phyloP scores from a whole-genome alignment of 1,284 basidiomycete species.

The Ceratobasidium sp. region DNA sequence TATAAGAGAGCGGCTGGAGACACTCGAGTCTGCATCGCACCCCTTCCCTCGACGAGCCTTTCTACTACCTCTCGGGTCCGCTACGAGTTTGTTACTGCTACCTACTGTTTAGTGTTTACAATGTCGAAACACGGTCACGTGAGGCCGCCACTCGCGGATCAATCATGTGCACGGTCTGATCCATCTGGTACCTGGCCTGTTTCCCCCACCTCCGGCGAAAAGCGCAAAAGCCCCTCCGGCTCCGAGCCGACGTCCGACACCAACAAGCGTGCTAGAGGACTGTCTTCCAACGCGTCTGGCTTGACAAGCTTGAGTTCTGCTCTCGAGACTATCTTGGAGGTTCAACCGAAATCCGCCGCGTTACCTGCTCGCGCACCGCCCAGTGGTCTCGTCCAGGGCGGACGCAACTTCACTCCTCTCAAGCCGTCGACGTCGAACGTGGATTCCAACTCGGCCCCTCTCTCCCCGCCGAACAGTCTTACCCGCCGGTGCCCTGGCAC shows the following conservation, averaged over 20 bases:
- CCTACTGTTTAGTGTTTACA: too few relatives aligned
- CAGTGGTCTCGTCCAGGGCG: neutral
- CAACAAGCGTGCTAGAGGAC: neutral
- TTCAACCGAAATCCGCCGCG: neutral
- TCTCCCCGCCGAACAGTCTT: neutral
- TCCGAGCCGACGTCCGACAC: neutral
- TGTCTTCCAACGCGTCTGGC: neutral
- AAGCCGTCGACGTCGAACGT: neutral
- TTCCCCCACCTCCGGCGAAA: neutral
- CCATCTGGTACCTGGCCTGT: too few relatives aligned
- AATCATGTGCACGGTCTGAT: too few relatives aligned
- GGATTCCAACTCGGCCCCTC: too few relatives aligned
- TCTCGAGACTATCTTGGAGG: conserved; percentile 11
- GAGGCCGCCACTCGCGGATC: too few relatives aligned
- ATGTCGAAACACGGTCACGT: too few relatives aligned
- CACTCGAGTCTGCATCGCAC: too few relatives aligned
- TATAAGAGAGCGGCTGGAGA: too few relatives aligned
- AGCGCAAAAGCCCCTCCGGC: neutral
- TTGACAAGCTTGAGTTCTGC: neutral
- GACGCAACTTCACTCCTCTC: neutral
- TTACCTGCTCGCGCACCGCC: neutral
- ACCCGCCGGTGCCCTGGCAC: neutral
- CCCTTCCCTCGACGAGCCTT: too few relatives aligned
- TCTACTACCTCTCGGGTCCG: too few relatives aligned
- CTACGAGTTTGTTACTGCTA: too few relatives aligned